phyloP scores from a whole-genome alignment of 1,139 yeast species.

The Nadsonia commutata region DNA sequence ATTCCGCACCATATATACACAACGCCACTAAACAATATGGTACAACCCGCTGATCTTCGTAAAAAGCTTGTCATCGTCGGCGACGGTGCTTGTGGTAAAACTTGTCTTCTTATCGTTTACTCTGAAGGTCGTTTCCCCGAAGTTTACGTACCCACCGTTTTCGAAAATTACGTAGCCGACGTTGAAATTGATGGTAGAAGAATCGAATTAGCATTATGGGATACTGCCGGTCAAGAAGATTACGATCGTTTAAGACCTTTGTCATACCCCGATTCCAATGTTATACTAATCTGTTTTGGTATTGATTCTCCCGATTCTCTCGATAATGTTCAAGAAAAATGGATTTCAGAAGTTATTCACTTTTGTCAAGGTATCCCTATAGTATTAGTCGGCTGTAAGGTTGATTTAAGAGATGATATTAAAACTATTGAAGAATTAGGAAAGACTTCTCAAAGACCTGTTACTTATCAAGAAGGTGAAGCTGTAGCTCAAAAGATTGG shows the following conservation, averaged over 20 bases:
- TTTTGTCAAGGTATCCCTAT: slow-evolving; percentile 94
- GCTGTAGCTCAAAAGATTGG: slow-evolving; percentile 69
- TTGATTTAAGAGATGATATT: slow-evolving; percentile 67
- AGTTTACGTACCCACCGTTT: slow-evolving; percentile 79
- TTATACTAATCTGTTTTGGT: slow-evolving; percentile 81
- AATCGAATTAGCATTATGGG: slow-evolving; percentile 91
- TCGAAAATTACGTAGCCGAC: slow-evolving; percentile 88
- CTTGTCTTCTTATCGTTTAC: slow-evolving; percentile 24
- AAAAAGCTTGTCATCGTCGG: slow-evolving; percentile 74
- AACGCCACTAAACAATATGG: slow-evolving; percentile 1
- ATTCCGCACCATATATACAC: background rate
- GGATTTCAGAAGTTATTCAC: slow-evolving; percentile 89
- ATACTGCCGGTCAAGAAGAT: slow-evolving; percentile 98
- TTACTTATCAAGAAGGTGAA: slow-evolving; percentile 71
- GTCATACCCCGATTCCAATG: slow-evolving; percentile 87
- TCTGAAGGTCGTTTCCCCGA: slow-evolving; percentile 10
- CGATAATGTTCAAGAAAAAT: slow-evolving; percentile 84
- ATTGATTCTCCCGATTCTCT: slow-evolving; percentile 85
- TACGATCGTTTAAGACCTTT: slow-evolving; percentile 89
- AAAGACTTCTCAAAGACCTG: slow-evolving; percentile 78
- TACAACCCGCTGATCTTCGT: slow-evolving; percentile 9
- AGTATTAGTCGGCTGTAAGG: slow-evolving; percentile 80
- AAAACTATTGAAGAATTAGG: slow-evolving; percentile 68
- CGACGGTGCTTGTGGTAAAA: slow-evolving; percentile 86
- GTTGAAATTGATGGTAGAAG: slow-evolving; percentile 87